These are phyloP conservation scores for Lithospermum erythrorhizon DNA, from an alignment of 257 asterid genomes.

Conservation along the genomic window DNA sequence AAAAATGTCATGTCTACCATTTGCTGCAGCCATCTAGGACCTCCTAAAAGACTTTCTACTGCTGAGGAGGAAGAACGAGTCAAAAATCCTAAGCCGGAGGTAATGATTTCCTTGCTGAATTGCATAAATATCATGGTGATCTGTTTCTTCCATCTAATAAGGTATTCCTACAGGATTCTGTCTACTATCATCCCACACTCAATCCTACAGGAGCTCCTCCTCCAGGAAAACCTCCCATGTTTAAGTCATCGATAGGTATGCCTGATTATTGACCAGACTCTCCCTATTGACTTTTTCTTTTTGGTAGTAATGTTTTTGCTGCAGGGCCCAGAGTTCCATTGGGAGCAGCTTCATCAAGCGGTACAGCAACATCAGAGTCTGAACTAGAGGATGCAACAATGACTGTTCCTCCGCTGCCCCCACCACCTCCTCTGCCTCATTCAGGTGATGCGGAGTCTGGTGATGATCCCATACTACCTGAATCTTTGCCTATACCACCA, in stretches of 20 bases:
- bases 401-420: constrained; percentile 53
- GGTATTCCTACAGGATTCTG: constrained; percentile 71
- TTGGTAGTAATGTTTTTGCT: constrained; percentile 10
- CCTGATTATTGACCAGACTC: constrained; percentile 7
- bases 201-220: constrained; percentile 99
- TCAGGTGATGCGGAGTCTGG: constrained; percentile 42
- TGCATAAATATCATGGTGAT: constrained; percentile 13
- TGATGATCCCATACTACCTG: constrained; percentile 41
- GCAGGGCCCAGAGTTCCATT: constrained; percentile 87
- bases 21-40: constrained; percentile 83
- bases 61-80: constrained; percentile 92
- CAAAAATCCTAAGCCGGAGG: constrained; percentile 80
- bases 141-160: constrained; percentile 16
- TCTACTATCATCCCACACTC: constrained; percentile 89
- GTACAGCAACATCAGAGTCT: constrained; percentile 49
- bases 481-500: constrained; percentile 75
- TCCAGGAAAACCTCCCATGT: constrained; percentile 98
- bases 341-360: constrained; percentile 61
- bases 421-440: constrained; percentile 66
- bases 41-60: constrained; percentile 60
- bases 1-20: constrained; percentile 10
- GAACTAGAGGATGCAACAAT: constrained; percentile 53
- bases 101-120: constrained; percentile 21
- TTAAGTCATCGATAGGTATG: constrained; percentile 79
- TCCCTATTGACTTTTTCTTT: not conserved